Base-by-base conservation (phyloP, 345 rosid genomes). In the Citrus medica region DNA sequence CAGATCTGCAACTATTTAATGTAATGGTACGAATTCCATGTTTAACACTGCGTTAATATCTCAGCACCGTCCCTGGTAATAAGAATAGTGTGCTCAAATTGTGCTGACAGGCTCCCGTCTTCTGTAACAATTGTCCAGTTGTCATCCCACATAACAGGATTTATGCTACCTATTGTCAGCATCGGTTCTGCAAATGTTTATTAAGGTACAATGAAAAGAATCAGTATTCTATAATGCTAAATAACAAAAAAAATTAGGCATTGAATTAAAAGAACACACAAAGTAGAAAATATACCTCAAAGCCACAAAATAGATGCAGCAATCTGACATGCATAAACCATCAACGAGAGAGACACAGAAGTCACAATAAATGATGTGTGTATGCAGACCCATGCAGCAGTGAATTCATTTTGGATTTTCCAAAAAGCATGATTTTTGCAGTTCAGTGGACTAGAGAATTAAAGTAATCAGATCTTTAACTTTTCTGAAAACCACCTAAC, bases 71-170 rank as follows among this genome's bases (percentile, higher is more conserved):
- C 90, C 82, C 84, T 65, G 22, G 97, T 93, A 65, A 95, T 90
- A 28, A 93, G 89, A 85, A 93, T 91, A 4, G 97, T 95, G 85
- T 95, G 99, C 83, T 95, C 98, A 56, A 95, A 95, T 84, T 93
- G 96, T 0, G 98, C 98, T 63, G 98, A 93, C 61, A 93, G 87
- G 84, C 97, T 95, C 82, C 92, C 92, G 69, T 93, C 98, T 79
- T 92, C 90, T 0, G 97, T 95, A 7, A 95, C 94, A 74, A 93
- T 92, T 2, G 99, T 95, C 98, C 99, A 93, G 65, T 95, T 71
- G 80, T 95, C 98, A 19, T 92, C 88, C 99, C 99, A 93, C 85
- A 89, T 89, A 33, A 91, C 55, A 10, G 96, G 96, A 73, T 87
- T 89, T 65, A 74, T 84, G 90, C 98, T 93, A 61, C 99, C 98